A percentile compares a stretch with the other conserved stretches of the same genome.
Evolutionary conservation across 139 green algal genomes (phyloP).

Genomic region (Closterium sp.): DNA sequence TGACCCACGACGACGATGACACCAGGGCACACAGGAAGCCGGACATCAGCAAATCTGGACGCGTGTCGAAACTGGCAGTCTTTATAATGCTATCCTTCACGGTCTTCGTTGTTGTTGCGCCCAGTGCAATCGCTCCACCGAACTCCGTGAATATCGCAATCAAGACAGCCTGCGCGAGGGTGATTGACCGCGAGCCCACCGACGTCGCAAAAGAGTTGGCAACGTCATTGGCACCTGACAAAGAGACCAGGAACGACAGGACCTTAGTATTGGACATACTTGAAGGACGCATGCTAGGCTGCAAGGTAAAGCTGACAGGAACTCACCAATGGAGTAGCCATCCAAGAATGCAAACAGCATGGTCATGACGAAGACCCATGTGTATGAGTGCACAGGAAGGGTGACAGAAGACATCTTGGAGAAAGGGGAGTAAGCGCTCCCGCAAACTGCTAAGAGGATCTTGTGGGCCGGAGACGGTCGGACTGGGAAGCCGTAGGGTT

Average conservation of each 20-base stretch:
- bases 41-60: slow-evolving; percentile 54
- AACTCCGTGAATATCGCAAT: slow-evolving; percentile 43
- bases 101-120: slow-evolving; percentile 8
- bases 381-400: not conserved
- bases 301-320: not conserved
- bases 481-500: not conserved
- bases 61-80: not conserved
- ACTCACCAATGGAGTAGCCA: slow-evolving; percentile 2
- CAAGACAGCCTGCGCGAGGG: slow-evolving; percentile 29
- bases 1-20: slow-evolving; percentile 53
- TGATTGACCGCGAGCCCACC: slow-evolving; percentile 53
- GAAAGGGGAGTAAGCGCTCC: too few relatives aligned
- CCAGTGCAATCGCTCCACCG: slow-evolving; percentile 24
- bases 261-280: not conserved
- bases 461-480: too few relatives aligned
- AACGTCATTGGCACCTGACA: slow-evolving; percentile 52
- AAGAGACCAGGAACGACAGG: not conserved
- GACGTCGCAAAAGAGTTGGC: slow-evolving; percentile 59
- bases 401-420: not conserved
- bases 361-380: not conserved
- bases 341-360: slow-evolving; percentile 2
- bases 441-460: too few relatives aligned
- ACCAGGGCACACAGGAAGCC: slow-evolving; percentile 56
- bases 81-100: slow-evolving; percentile 29
- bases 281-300: not conserved